Base-by-base conservation (phyloP, 139 green algal species). In the Diplosphaera chodatii region DNA sequence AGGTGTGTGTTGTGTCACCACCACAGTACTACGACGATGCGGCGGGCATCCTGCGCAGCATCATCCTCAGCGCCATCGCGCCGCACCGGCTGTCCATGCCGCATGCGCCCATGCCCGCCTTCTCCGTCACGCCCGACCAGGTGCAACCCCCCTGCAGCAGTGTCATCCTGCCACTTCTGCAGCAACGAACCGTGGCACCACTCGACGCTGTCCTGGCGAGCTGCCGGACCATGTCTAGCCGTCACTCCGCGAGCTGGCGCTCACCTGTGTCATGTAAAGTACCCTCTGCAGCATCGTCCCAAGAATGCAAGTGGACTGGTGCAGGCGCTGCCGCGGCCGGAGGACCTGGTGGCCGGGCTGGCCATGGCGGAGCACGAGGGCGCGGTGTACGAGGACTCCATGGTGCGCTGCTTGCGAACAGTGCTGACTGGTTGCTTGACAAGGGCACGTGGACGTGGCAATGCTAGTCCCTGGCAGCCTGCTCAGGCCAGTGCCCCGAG, bases 21-120 rank as follows among this genome's bases (percentile, higher is more conserved):
- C n/a, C n/a, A n/a, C 79, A 84, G 90, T 99, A 97, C 84, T 96
- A 96, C 32, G 91, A 96, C 70, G 91, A 97, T 66, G 85, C 91
- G 1, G 89, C 92, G 1, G 89, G 88, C 70, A 91, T 92, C 37
- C 75, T 91, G 65, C 76, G 78, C 71, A 90, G 83, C 78, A 85
- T 93, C 48, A 85, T 94, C 21, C 80, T 95, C 30, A 87, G 70
- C 32, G 88, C 89, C 29, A 80, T 94, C 29, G 87, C 88, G 1
- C 89, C 88, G 0, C 87, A 94, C 64, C 84, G 87, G 4, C 81
- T 96, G 40, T 77, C 78, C 40, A 72, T 71, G 27, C 41, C 74
- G 31, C 80, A 72, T 15, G 69, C 77, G 6, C 66, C 73, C 32
- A 55, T 71, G 3, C 65, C 25, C 37, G 37, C 18, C 67, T 32